Evolutionary conservation across 768 basidiomycete genomes (phyloP).

Genomic region (Coprinopsis strossmayeri): DNA sequence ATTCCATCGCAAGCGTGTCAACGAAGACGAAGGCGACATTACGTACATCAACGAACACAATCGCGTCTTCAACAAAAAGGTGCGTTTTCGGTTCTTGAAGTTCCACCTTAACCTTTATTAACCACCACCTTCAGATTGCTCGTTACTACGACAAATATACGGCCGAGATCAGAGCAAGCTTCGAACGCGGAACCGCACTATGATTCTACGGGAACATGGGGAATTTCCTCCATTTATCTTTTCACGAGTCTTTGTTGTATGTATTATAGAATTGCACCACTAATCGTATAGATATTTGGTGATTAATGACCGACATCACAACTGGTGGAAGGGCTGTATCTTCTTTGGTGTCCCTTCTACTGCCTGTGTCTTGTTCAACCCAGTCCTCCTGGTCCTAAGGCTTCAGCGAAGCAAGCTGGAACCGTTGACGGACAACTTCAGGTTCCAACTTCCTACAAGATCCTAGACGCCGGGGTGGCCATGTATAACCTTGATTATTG

Average conservation of each 20-base stretch:
- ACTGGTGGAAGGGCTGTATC: too few species aligned
- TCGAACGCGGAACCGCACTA: conserved; percentile 93
- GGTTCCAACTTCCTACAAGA: too few species aligned
- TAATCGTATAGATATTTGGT: too few species aligned
- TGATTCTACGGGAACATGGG: conserved; percentile 22
- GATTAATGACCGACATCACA: too few species aligned
- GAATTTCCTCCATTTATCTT: background rate
- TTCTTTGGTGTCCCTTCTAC: too few species aligned
- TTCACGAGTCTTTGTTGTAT: conserved; percentile 1
- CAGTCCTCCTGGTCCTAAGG: too few species aligned
- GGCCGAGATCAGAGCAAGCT: conserved; percentile 91
- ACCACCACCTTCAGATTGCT: conserved; percentile 52
- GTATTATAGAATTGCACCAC: too few species aligned
- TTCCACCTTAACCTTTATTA: background rate
- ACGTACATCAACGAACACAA: conserved; percentile 99
- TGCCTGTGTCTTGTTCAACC: too few species aligned
- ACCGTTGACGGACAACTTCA: too few species aligned
- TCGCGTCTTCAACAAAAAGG: conserved; percentile 98
- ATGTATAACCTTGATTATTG: too few species aligned
- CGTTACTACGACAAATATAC: conserved; percentile 98
- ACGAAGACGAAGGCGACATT: conserved; percentile 93
- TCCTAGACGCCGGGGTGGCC: too few species aligned
- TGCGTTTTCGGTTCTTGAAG: conserved; percentile 17
- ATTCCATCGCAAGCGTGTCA: conserved; percentile 81
- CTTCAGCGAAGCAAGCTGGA: too few species aligned